Percentiles rank a stretch among this genome's conserved stretches.
Conservation (phyloP, 345 rosid species). For the Citrus hindsii region DNA sequence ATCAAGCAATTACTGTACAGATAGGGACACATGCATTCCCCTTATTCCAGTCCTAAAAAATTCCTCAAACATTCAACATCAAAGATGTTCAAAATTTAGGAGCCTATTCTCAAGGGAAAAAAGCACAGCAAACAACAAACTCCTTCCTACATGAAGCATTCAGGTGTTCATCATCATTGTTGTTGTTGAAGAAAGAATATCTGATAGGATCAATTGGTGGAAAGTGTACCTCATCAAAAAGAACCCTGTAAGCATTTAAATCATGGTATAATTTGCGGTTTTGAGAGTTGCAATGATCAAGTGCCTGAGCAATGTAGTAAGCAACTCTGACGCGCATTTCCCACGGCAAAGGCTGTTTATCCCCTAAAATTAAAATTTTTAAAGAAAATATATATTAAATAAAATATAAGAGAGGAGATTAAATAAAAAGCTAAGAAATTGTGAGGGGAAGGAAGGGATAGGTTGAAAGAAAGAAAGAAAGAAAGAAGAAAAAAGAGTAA, state of each 20-base stretch:
- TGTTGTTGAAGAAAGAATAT: no score
- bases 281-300: constrained; percentile 71
- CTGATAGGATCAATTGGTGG: neutral
- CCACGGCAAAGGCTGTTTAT: constrained; percentile 95
- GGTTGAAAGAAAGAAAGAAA: no score
- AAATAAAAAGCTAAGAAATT: no score
- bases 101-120: neutral
- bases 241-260: constrained; percentile 91
- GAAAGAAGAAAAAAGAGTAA: neutral
- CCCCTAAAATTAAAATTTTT: constrained; percentile 49
- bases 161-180: no score
- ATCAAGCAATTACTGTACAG: neutral
- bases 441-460: no score
- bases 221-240: constrained; percentile 69
- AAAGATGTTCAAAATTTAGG: neutral
- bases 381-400: no score
- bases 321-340: constrained; percentile 95
- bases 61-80: neutral
- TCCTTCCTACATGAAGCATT: no score
- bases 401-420: neutral
- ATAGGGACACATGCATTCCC: neutral
- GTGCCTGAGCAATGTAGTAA: constrained; percentile 73
- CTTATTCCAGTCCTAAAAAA: neutral
- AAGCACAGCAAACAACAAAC: neutral
- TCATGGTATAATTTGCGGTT: constrained; percentile 86